phyloP scores from a whole-genome alignment of 2,329 filamentous ascomycete species.

The Chaetomium sp. region DNA sequence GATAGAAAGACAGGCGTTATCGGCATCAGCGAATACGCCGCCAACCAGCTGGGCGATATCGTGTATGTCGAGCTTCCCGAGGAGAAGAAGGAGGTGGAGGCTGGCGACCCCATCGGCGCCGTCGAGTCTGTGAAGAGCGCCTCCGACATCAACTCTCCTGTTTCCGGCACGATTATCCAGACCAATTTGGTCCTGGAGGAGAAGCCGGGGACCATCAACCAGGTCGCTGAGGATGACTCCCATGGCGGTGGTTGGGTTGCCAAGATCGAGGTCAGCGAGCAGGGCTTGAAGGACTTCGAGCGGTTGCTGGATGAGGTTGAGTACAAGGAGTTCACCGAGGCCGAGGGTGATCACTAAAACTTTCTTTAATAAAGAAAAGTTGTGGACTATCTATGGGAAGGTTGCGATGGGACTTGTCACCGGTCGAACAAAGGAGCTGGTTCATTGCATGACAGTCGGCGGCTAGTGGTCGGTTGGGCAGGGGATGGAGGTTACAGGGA shows the following conservation, averaged over 20 bases:
- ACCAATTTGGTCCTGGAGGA: slow-evolving; percentile 73
- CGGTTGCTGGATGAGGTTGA: slow-evolving; percentile 67
- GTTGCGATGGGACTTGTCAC: no score
- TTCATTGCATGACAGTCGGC: neutral
- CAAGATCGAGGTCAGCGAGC: slow-evolving; percentile 70
- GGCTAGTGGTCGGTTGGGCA: neutral
- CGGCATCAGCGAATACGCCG: slow-evolving; percentile 88
- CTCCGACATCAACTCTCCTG: slow-evolving; percentile 91
- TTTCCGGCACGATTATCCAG: slow-evolving; percentile 68
- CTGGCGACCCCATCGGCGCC: slow-evolving; percentile 82
- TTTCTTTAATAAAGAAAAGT: neutral
- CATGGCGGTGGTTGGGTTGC: slow-evolving; percentile 85
- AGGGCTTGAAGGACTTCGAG: slow-evolving; percentile 61
- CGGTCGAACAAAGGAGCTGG: neutral
- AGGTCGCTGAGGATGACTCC: slow-evolving; percentile 73
- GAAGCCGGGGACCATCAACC: slow-evolving; percentile 81
- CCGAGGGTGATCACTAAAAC: slow-evolving; percentile 34
- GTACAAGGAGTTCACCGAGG: slow-evolving; percentile 72
- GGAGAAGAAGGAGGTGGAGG: slow-evolving; percentile 57
- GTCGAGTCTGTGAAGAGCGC: slow-evolving; percentile 98
- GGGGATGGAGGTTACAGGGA: neutral
- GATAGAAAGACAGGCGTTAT: slow-evolving; percentile 75
- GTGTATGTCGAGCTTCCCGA: slow-evolving; percentile 94
- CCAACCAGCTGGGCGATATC: slow-evolving; percentile 87
- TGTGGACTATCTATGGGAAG: no score